A percentile compares a stretch with the other conserved stretches of the same genome.
These are phyloP conservation scores for Pinus tabuliformis DNA, from an alignment of 75 land plant species.

Conservation along the genomic window DNA sequence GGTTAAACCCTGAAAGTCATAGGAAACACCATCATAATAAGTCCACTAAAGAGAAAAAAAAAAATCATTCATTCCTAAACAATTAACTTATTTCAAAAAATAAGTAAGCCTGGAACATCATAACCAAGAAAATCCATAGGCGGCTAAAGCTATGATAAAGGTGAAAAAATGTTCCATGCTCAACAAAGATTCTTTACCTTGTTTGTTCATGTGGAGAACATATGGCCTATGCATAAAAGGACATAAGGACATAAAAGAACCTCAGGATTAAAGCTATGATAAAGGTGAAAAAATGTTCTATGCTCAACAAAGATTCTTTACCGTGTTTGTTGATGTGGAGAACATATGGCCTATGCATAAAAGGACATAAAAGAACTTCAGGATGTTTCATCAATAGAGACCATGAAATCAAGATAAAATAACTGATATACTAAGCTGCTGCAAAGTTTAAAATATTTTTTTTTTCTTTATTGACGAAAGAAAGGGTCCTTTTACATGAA, in stretches of 20 bases:
- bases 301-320: slow-evolving; percentile 86
- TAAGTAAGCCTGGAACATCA: slow-evolving; percentile 84
- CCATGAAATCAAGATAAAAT: too few species aligned
- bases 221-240: too few species aligned
- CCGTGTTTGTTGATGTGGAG: slow-evolving; percentile 55
- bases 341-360: too few species aligned
- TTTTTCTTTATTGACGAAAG: background rate
- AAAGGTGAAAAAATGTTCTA: slow-evolving; percentile 81
- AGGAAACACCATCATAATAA: background rate
- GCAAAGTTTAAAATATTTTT: background rate
- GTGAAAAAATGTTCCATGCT: too few species aligned
- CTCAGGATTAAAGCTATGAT: slow-evolving; percentile 93
- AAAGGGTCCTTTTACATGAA: background rate
- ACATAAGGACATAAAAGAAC: slow-evolving; percentile 89
- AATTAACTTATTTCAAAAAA: background rate
- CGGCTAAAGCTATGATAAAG: too few species aligned
- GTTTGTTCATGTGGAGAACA: too few species aligned
- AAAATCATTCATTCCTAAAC: background rate
- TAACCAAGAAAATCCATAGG: too few species aligned
- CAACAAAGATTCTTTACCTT: too few species aligned
- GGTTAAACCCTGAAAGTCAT: too few species aligned
- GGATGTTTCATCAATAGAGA: too few species aligned
- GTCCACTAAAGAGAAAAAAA: background rate
- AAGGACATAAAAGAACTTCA: too few species aligned
- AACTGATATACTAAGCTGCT: too few species aligned